A percentile compares a stretch with the other conserved stretches of the same genome.
Conservation (phyloP, 2,329 filamentous ascomycete genomes). For the Claviceps sp. region DNA sequence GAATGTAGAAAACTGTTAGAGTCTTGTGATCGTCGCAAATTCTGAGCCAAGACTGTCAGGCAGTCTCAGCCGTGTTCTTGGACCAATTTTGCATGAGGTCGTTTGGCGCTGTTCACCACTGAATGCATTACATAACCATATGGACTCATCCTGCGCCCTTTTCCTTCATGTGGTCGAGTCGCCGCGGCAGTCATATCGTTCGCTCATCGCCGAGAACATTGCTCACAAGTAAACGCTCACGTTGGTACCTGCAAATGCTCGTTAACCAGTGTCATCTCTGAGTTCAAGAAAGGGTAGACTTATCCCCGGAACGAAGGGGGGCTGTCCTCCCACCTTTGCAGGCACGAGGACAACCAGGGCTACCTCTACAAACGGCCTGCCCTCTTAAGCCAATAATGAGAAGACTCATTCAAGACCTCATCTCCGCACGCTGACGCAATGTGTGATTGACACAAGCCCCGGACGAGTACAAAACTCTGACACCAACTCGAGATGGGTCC, state of each 20-base stretch:
- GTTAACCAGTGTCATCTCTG: constrained; percentile 2
- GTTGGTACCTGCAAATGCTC: background rate
- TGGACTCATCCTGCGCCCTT: no score
- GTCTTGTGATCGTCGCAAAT: constrained; percentile 29
- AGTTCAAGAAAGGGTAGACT: constrained; percentile 20
- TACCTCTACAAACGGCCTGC: constrained; percentile 25
- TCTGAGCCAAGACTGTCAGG: constrained; percentile 11
- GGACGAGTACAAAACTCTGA: constrained; percentile 92
- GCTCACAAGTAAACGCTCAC: background rate
- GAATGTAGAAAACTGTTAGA: constrained; percentile 43
- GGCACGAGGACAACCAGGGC: constrained; percentile 37
- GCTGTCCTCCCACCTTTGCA: constrained; percentile 37
- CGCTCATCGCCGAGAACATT: background rate
- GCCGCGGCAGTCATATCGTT: background rate
- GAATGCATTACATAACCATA: no score
- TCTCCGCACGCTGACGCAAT: background rate
- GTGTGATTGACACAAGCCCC: constrained; percentile 18
- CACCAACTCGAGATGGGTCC: constrained; percentile 88
- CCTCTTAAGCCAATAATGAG: constrained; percentile 16
- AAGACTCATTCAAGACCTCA: background rate
- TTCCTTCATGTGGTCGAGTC: background rate
- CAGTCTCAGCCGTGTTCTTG: background rate
- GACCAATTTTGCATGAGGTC: no score
- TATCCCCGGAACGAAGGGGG: constrained; percentile 35
- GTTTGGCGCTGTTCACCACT: no score